Conservation (phyloP, 305 asterid genomes). For the Lippia alba region DNA sequence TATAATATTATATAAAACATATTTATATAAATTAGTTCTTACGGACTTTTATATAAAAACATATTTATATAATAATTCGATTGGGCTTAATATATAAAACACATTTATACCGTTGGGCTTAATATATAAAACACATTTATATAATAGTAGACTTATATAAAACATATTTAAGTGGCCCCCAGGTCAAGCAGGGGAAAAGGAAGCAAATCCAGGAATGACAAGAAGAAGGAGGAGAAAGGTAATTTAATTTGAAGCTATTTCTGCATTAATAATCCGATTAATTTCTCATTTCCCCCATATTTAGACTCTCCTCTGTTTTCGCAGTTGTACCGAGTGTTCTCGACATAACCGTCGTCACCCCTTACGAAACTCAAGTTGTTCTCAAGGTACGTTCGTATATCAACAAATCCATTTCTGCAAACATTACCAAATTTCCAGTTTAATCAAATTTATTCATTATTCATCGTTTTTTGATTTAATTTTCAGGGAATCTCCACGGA, state of each 20-base stretch:
- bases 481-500: conserved; percentile 86
- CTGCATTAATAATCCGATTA: not conserved
- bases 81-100: no score
- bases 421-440: not conserved
- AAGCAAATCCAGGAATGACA: conserved; percentile 66
- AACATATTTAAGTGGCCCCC: conserved; percentile 62
- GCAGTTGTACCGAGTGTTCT: conserved; percentile 84
- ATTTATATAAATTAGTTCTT: no score
- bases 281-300: not conserved
- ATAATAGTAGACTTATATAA: no score
- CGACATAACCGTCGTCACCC: conserved; percentile 78
- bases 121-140: no score
- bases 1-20: no score
- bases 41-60: no score
- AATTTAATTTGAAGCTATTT: conserved; percentile 18
- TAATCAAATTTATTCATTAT: not conserved
- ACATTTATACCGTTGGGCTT: no score
- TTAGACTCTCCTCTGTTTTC: not conserved
- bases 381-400: conserved; percentile 64
- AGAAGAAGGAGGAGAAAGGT: conserved; percentile 95
- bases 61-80: no score
- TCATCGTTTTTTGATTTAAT: conserved; percentile 16
- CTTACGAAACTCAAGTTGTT: conserved; percentile 78
- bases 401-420: not conserved
- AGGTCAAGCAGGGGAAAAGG: conserved; percentile 86